Percentiles rank a stretch among this genome's conserved stretches.
Conservation (phyloP, 768 basidiomycete species). For the Boletus patriciae region DNA sequence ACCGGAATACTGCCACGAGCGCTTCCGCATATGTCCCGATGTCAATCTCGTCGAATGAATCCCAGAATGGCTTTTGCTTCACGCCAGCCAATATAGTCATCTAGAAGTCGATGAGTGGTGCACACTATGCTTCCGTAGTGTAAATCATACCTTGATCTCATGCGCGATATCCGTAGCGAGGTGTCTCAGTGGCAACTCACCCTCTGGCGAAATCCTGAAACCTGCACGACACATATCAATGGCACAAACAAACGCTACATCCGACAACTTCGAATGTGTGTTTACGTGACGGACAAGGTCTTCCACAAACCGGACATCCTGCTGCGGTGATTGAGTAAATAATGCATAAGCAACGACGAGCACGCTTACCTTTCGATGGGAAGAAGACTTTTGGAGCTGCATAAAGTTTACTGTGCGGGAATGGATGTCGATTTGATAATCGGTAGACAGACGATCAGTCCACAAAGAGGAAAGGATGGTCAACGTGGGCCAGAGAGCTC, state of each 20-base stretch:
- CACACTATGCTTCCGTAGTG: conserved; percentile 20
- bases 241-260: conserved; percentile 68
- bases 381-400: conserved; percentile 31
- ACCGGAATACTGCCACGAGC: conserved; percentile 70
- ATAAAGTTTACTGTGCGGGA: conserved; percentile 33
- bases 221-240: conserved; percentile 74
- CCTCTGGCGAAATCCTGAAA: conserved; percentile 53
- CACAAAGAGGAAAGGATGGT: conserved; percentile 72
- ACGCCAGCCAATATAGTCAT: conserved; percentile 27
- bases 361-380: conserved; percentile 31
- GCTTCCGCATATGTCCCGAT: conserved; percentile 75
- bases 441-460: conserved; percentile 66
- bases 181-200: conserved; percentile 61
- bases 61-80: conserved; percentile 67
- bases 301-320: conserved; percentile 60
- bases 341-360: neutral
- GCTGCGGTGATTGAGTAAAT: conserved; percentile 7
- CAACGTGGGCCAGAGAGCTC: conserved; percentile 78
- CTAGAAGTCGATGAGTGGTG: conserved; percentile 13
- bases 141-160: conserved; percentile 65
- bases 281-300: conserved; percentile 59
- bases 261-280: conserved; percentile 55
- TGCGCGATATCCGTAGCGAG: conserved; percentile 73
- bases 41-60: conserved; percentile 67
- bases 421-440: conserved; percentile 46